These are phyloP conservation scores for Cymbidium sinense DNA, from an alignment of 106 monocot genomes.

Conservation along the genomic window DNA sequence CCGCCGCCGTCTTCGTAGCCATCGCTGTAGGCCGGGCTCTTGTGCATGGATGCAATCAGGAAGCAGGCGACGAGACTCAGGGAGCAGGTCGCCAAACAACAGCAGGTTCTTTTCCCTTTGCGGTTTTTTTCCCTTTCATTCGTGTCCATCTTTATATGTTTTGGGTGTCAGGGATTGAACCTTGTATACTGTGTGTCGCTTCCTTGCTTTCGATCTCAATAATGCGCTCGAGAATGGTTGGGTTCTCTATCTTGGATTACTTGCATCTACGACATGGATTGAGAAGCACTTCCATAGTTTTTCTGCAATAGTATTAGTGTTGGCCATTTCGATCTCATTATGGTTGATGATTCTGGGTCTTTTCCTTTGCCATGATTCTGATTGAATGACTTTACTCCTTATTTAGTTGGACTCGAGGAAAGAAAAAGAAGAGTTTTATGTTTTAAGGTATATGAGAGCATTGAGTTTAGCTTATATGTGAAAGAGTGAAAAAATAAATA, in stretches of 20 bases:
- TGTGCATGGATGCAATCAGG: constrained; percentile 46
- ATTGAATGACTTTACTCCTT: no score
- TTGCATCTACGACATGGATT: no score
- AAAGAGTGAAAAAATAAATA: no score
- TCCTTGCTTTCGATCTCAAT: neutral
- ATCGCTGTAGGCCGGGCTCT: no score
- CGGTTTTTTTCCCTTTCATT: neutral
- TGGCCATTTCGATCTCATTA: neutral
- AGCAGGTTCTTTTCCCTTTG: constrained; percentile 35
- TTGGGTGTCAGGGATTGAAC: neutral
- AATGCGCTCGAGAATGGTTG: neutral
- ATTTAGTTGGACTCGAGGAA: neutral
- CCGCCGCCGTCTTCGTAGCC: neutral
- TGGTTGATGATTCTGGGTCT: no score
- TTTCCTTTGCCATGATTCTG: neutral
- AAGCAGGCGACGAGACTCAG: constrained; percentile 56
- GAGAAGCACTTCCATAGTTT: neutral
- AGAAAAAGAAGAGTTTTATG: neutral
- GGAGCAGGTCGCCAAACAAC: constrained; percentile 68
- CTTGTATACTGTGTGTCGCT: neutral
- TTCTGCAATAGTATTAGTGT: neutral
- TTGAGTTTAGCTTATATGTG: neutral
- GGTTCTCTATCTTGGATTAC: neutral
- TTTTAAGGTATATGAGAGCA: no score
- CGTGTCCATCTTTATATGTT: neutral